phyloP scores from a whole-genome alignment of 1,139 yeast genomes.

The Nakaseomyces sp. region DNA sequence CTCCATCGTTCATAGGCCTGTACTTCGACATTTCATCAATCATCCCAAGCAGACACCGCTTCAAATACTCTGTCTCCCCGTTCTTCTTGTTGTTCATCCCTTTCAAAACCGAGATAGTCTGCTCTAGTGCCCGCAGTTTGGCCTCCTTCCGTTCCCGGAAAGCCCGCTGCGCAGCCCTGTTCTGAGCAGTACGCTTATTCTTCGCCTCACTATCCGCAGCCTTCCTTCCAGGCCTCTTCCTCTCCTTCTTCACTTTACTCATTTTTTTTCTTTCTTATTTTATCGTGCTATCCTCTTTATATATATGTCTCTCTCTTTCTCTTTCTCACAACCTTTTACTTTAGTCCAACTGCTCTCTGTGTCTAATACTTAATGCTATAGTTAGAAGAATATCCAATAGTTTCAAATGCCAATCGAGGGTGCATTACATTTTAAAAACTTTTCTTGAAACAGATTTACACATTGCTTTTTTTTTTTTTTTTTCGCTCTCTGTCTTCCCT shows the following conservation, averaged over 20 bases:
- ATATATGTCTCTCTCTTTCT: no score
- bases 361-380: no score
- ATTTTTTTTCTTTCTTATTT: no score
- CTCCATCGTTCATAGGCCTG: conserved; percentile 33
- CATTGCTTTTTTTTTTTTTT: no score
- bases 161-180: conserved; percentile 95
- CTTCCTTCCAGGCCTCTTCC: conserved; percentile 54
- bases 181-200: conserved; percentile 88
- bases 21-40: conserved; percentile 64
- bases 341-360: no score
- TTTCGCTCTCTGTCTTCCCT: no score
- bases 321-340: no score
- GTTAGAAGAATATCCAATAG: no score
- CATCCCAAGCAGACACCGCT: conserved; percentile 66
- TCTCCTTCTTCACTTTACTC: conserved; percentile 16
- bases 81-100: conserved; percentile 53
- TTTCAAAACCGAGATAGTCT: conserved; percentile 63
- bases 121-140: conserved; percentile 79
- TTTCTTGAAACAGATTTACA: no score
- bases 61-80: conserved; percentile 64
- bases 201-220: conserved; percentile 71
- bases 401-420: no score
- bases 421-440: no score
- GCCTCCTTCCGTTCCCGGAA: conserved; percentile 89
- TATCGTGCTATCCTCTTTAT: no score